phyloP scores from a whole-genome alignment of 352 stramenopile species.

The Saprolegnia diclina region DNA sequence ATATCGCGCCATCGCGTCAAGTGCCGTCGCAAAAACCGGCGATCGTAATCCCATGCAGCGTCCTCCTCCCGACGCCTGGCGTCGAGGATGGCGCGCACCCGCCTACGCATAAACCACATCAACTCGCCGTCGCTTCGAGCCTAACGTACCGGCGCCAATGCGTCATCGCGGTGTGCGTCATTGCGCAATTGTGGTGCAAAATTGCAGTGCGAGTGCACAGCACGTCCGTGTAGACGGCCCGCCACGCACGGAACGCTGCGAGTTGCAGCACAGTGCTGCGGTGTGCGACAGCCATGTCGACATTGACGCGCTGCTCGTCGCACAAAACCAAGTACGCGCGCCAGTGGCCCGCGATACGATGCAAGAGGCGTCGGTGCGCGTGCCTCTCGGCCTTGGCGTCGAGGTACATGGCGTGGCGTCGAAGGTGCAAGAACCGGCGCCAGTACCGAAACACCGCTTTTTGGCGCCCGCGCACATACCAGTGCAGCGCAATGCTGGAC shows the following conservation, averaged over 20 bases:
- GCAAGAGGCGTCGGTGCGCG: neutral
- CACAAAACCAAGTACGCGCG: neutral
- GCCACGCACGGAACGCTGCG: neutral
- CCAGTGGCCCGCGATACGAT: neutral
- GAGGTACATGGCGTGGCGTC: neutral
- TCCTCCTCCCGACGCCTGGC: neutral
- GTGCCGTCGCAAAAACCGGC: neutral
- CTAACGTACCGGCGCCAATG: neutral
- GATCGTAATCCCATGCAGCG: too few species aligned
- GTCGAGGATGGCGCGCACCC: neutral
- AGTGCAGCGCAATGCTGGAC: neutral
- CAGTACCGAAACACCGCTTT: neutral
- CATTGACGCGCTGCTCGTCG: neutral
- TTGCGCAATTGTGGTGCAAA: slow-evolving; percentile 1
- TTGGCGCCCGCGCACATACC: neutral
- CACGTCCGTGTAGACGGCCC: neutral
- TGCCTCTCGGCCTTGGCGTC: neutral
- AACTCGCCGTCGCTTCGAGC: neutral
- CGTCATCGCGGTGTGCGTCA: neutral
- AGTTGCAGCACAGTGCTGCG: neutral
- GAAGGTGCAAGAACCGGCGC: slow-evolving; percentile 3
- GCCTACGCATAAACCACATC: neutral
- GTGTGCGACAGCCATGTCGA: neutral
- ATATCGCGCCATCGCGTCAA: neutral
- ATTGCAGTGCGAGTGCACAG: neutral